A percentile compares a stretch with the other conserved stretches of the same genome.
Evolutionary conservation across 129 eudicot genomes (phyloP).

Genomic region (Centaurea solstitialis): DNA sequence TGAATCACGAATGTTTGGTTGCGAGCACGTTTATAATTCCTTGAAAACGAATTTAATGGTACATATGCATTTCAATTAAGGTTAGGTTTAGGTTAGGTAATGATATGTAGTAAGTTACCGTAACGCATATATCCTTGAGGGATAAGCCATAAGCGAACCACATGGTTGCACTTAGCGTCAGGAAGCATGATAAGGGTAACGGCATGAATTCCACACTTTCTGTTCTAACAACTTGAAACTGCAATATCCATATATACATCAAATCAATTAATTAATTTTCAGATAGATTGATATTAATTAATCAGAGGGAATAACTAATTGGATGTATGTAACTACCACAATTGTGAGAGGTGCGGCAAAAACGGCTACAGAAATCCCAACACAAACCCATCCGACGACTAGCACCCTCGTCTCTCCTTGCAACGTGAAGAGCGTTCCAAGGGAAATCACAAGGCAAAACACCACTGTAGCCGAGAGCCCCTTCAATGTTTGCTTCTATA

Average conservation of each 20-base stretch:
- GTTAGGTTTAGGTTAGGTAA: background rate
- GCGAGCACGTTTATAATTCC: background rate
- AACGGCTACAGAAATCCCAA: constrained; percentile 63
- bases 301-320: too few relatives aligned
- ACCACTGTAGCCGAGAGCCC: constrained; percentile 40
- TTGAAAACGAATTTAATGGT: background rate
- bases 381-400: constrained; percentile 90
- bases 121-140: constrained; percentile 53
- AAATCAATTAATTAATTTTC: background rate
- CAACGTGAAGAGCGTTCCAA: constrained; percentile 37
- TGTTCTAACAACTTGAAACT: constrained; percentile 77
- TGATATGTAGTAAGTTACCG: constrained; percentile 47
- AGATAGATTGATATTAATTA: background rate
- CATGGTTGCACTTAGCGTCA: constrained; percentile 71
- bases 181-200: constrained; percentile 65
- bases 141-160: constrained; percentile 81
- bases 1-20: background rate
- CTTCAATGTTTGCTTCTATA: constrained; percentile 58
- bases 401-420: constrained; percentile 30
- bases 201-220: constrained; percentile 90
- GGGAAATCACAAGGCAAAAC: constrained; percentile 44
- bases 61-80: background rate
- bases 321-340: constrained; percentile 40
- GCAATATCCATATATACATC: background rate
- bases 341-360: constrained; percentile 90